These are phyloP conservation scores for Candida railenensis DNA, from an alignment of 805 yeast genomes.

Conservation along the genomic window DNA sequence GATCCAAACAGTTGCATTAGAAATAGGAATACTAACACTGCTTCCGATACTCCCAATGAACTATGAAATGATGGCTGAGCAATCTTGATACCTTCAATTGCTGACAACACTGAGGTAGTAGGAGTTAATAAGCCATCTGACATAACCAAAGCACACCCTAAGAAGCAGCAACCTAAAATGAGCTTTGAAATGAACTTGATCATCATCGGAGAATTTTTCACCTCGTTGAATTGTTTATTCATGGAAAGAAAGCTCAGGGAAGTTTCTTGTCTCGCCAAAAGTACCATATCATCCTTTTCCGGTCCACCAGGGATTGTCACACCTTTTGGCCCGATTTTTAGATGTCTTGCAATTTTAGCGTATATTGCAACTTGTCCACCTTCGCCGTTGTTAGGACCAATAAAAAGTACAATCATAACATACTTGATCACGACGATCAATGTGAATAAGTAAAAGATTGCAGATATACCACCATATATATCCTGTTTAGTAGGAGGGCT, in stretches of 20 bases:
- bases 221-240: constrained; percentile 12
- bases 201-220: constrained; percentile 22
- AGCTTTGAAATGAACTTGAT: constrained; percentile 28
- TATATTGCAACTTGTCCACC: constrained; percentile 68
- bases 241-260: constrained; percentile 22
- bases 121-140: constrained; percentile 65
- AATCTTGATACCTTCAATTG: constrained; percentile 54
- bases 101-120: constrained; percentile 59
- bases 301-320: constrained; percentile 42
- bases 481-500: constrained; percentile 36
- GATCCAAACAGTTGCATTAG: constrained; percentile 51
- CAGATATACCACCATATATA: constrained; percentile 49
- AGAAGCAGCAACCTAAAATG: constrained; percentile 41
- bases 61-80: constrained; percentile 46
- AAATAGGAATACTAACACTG: constrained; percentile 45
- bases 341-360: constrained; percentile 51
- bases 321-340: constrained; percentile 48
- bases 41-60: constrained; percentile 51
- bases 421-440: constrained; percentile 54
- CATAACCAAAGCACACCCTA: constrained; percentile 57
- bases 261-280: constrained; percentile 38
- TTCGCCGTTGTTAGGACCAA: constrained; percentile 59
- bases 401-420: constrained; percentile 43
- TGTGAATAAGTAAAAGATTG: constrained; percentile 55
- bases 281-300: constrained; percentile 25